These are phyloP conservation scores for Ramaria sp. DNA, from an alignment of 768 basidiomycete genomes.

Conservation along the genomic window DNA sequence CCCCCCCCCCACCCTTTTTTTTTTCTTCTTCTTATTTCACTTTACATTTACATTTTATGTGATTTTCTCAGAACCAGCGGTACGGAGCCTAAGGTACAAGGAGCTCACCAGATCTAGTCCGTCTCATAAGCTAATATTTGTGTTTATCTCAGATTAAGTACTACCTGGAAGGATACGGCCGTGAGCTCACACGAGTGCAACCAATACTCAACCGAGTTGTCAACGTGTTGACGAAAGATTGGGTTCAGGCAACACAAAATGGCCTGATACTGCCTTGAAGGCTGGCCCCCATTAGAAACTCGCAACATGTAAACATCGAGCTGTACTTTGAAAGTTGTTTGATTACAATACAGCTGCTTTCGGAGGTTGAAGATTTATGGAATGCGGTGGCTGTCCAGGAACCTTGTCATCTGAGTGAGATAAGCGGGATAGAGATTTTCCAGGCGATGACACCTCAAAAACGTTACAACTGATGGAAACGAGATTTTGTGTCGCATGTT, in stretches of 20 bases:
- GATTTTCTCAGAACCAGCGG: conserved; percentile 57
- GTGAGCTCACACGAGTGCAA: conserved; percentile 34
- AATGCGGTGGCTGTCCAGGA: no score
- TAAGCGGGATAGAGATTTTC: no score
- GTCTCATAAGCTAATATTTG: background rate
- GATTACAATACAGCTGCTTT: no score
- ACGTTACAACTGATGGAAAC: no score
- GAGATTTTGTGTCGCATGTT: no score
- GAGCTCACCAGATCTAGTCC: background rate
- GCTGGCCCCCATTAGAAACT: background rate
- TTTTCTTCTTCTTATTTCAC: background rate
- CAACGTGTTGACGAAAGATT: conserved; percentile 46
- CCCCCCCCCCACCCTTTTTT: conserved; percentile 16
- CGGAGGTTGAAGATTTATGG: no score
- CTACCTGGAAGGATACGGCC: conserved; percentile 74
- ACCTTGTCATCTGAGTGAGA: no score
- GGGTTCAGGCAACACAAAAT: conserved; percentile 59
- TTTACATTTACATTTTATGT: background rate
- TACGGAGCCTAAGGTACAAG: conserved; percentile 73
- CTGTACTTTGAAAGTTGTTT: no score
- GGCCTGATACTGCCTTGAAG: conserved; percentile 16
- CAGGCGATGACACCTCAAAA: no score
- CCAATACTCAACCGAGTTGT: conserved; percentile 44
- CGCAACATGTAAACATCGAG: no score
- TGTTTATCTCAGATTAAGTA: conserved; percentile 57